Base-by-base conservation (phyloP, 352 stramenopile genomes). In the Peronospora farinosa region DNA sequence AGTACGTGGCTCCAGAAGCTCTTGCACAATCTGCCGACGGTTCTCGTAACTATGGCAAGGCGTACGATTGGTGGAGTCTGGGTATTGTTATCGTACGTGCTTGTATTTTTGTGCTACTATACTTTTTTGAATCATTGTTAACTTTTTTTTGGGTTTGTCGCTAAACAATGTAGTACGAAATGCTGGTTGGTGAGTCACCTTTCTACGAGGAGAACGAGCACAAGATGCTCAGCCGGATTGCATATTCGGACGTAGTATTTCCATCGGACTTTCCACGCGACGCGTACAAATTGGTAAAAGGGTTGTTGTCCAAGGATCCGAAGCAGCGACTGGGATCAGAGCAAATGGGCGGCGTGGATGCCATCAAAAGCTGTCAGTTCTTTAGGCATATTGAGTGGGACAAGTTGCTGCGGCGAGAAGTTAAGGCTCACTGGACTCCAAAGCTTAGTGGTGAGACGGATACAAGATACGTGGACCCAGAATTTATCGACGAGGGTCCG, bases 161-260 rank as follows among this genome's bases (percentile, higher is more conserved):
- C 9, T 48, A 2, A 17, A 17, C 1, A 49, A 37, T 70, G 33
- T 47, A 94, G 83, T 94, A 92, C 51, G 84, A 94, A 46, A 92
- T 94, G 84, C 58, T 94, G 2, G 79, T 85, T 4, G 84, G 84
- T 7, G 84, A 92, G 37, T 91, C 79, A 2, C 84, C 84, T 8
- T 94, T 94, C 37, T 94, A 94, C 62, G 74, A 94, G 61, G 78
- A 90, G 49, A 94, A 94, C 38, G 84, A 95, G 37, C 84, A 90
- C 56, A 91, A 79, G 39, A 95, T 95, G 84, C 65, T 95, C 23
- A 84, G 77, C 21, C 77, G 72, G 35, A 95, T 95, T 38, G 84
- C 81, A 32, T 86, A 87, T 43, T 68, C 77, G 0, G 77, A 91
- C 16, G 79, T 79, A 1, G 61, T 86, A 8, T 95, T 90, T 43